phyloP scores from a whole-genome alignment of 352 stramenopile genomes.

The Phytophthora podocarpi region DNA sequence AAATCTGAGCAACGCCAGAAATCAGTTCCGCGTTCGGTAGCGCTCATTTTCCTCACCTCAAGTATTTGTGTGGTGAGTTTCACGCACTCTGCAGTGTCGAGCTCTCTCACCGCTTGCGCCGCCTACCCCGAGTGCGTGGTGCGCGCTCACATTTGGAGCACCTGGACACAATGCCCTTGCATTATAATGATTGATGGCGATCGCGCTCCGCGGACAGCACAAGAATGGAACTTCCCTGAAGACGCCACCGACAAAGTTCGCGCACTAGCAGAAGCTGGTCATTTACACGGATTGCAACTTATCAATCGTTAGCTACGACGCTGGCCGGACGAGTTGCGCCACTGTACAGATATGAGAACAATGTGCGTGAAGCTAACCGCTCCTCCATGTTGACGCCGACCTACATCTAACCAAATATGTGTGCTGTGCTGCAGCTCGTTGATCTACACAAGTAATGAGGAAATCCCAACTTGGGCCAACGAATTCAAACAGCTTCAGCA shows the following conservation, averaged over 20 bases:
- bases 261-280: constrained; percentile 18
- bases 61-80: constrained; percentile 4
- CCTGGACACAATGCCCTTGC: constrained; percentile 21
- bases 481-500: constrained; percentile 22
- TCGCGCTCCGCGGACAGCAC: constrained; percentile 16
- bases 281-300: constrained; percentile 24
- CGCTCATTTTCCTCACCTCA: constrained; percentile 10
- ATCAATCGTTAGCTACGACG: constrained; percentile 29
- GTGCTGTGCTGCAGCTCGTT: constrained; percentile 1
- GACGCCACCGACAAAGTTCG: constrained; percentile 24
- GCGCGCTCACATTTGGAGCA: constrained; percentile 19
- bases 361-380: constrained; percentile 13
- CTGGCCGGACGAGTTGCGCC: constrained; percentile 29
- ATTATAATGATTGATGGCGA: constrained; percentile 34
- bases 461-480: constrained; percentile 14
- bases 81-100: constrained; percentile 12
- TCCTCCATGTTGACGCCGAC: not conserved
- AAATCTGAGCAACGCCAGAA: constrained; percentile 6
- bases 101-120: constrained; percentile 6
- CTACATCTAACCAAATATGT: too few relatives aligned
- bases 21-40: constrained; percentile 10
- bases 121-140: constrained; percentile 30
- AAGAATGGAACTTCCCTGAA: constrained; percentile 30
- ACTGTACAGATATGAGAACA: constrained; percentile 11
- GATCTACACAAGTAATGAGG: constrained; percentile 23